These are phyloP conservation scores for Ascomycota sp. DNA, from an alignment of 2,329 filamentous ascomycete genomes.

Conservation along the genomic window DNA sequence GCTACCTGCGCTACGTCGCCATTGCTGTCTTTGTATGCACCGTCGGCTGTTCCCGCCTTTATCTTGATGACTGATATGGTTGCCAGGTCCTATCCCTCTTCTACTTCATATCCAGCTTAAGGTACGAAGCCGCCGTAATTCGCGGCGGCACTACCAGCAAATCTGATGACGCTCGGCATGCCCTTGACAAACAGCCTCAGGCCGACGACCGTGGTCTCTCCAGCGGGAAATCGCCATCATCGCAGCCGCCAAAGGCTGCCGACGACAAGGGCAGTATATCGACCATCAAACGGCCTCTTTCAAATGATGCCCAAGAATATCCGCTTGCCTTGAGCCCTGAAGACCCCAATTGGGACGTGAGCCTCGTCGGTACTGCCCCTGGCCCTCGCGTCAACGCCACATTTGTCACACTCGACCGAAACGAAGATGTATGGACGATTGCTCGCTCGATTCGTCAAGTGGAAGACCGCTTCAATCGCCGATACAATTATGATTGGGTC, in stretches of 20 bases:
- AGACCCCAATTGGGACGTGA: conserved; percentile 30
- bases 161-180: neutral
- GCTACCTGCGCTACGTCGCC: conserved; percentile 59
- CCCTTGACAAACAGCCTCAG: neutral
- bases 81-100: conserved; percentile 47
- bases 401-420: conserved; percentile 87
- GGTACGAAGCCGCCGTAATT: conserved; percentile 20
- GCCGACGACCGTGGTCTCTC: neutral
- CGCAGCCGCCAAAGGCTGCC: conserved; percentile 5
- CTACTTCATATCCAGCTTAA: conserved; percentile 56
- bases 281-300: conserved; percentile 6
- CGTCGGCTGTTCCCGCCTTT: neutral
- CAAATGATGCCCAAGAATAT: conserved; percentile 14
- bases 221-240: neutral
- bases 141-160: conserved; percentile 1
- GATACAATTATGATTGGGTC: conserved; percentile 97
- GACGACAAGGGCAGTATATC: conserved; percentile 8
- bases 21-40: conserved; percentile 63
- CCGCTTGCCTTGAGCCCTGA: conserved; percentile 31
- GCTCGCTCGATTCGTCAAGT: conserved; percentile 87
- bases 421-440: conserved; percentile 90
- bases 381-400: conserved; percentile 85
- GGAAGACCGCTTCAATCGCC: conserved; percentile 93
- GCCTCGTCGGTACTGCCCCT: conserved; percentile 29
- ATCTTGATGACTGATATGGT: conserved; percentile 3